Evolutionary conservation across 2,329 filamentous ascomycete genomes (phyloP), one percentile per base, ranked within the genome.

Genomic region (Cladosporium sp.): DNA sequence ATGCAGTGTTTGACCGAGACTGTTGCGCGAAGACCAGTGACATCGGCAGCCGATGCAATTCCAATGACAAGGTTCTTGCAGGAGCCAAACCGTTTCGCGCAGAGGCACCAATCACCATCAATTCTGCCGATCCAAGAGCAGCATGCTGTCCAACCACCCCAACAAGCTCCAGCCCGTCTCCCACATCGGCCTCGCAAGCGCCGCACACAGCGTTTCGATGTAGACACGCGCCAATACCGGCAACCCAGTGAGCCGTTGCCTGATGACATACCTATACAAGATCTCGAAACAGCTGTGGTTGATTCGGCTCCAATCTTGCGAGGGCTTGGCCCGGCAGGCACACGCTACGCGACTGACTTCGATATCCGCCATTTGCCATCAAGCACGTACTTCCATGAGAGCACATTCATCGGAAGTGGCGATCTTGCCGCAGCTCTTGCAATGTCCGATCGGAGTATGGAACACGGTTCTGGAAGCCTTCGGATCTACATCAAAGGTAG

Each of bases 321-420:
- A 65, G 84, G 82, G 1, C 74, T 88, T 2, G 80, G 77, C 35
- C 76, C 79, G n/a, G 83, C 79, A 69, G 82, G 81, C 33, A 79
- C 79, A 4, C 77, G 77, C 23, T 87, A 86, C 69, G 75, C 85
- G 1, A 78, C 78, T 12, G 82, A 83, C 67, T 88, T 88, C 66
- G 83, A 84, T 61, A 74, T 86, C 10, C 72, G 72, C 5, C 82
- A 84, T 28, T 73, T 88, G 8, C 77, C 76, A 10, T 67, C 78
- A 7, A 85, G 82, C 1, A 86, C 83, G 0, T 86, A 81, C 70
- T 88, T 88, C 67, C 83, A 85, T 67, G 75, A 81, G 52, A 80
- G 78, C 55, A 87, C 85, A 5, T 85, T 88, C 66, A 78, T 88
- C 65, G 86, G 86, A 31, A 85, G 84, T 69, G 85, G 84, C 3